These are phyloP conservation scores for Pelargonium fulgidum DNA, from an alignment of 441 rosid species.

Conservation along the genomic window DNA sequence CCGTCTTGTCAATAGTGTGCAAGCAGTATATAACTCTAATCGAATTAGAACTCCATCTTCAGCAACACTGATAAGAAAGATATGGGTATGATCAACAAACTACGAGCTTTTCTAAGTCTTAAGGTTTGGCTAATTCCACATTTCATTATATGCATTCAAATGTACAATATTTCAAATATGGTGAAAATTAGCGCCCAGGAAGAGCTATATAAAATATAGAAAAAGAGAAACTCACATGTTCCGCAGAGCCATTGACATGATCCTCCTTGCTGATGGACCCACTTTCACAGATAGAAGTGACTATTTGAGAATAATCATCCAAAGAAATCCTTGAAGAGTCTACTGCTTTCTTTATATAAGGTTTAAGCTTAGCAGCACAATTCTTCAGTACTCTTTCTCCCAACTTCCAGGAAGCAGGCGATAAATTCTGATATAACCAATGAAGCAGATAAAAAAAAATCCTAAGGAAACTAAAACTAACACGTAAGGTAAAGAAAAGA, in stretches of 20 bases:
- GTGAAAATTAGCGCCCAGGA: not conserved
- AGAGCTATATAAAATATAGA: not conserved
- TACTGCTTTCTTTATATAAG: conserved; percentile 48
- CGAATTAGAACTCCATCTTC: too few species aligned
- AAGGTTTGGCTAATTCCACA: too few species aligned
- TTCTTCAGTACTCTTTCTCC: conserved; percentile 52
- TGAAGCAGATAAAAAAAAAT: conserved; percentile 18
- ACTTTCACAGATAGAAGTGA: conserved; percentile 41
- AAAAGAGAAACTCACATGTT: conserved; percentile 33
- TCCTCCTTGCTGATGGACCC: conserved; percentile 21
- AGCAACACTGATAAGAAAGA: too few species aligned
- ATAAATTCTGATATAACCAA: conserved; percentile 36
- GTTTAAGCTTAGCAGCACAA: conserved; percentile 56
- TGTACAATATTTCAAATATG: too few species aligned
- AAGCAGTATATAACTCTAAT: too few species aligned
- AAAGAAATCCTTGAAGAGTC: conserved; percentile 34
- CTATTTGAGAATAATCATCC: conserved; percentile 54
- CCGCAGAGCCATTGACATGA: conserved; percentile 29
- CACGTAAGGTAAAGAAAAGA: conserved; percentile 15
- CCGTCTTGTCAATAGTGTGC: too few species aligned
- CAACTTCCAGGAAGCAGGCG: conserved; percentile 53
- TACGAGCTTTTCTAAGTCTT: too few species aligned
- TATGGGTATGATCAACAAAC: too few species aligned
- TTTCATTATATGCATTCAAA: not conserved
- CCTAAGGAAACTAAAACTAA: conserved; percentile 14